A percentile compares a stretch with the other conserved stretches of the same genome.
These are phyloP conservation scores for Puccinia brachypodii DNA, from an alignment of 1,284 basidiomycete genomes.

Conservation along the genomic window DNA sequence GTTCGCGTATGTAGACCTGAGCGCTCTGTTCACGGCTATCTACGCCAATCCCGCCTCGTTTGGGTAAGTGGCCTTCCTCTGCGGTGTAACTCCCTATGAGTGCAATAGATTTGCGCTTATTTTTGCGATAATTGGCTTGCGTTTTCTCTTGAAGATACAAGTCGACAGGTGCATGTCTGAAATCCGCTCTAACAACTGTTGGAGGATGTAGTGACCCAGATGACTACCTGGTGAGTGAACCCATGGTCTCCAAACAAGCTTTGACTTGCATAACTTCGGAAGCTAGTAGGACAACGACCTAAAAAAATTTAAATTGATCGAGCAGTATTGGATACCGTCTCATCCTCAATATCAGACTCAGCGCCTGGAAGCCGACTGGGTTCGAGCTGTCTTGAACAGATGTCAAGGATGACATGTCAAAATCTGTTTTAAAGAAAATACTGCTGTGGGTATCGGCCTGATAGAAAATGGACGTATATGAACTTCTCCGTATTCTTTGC, in stretches of 20 bases:
- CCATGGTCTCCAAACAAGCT: not conserved
- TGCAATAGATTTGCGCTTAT: not conserved
- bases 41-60: conserved; percentile 15
- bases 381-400: conserved; percentile 8
- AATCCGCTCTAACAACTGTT: conserved; percentile 14
- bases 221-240: conserved; percentile 14
- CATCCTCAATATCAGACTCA: conserved; percentile 40
- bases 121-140: not conserved
- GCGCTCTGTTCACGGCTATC: conserved; percentile 14
- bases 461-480: too few relatives aligned
- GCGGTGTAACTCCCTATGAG: not conserved
- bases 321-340: conserved; percentile 25
- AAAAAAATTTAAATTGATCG: too few relatives aligned
- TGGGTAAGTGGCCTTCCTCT: conserved; percentile 25
- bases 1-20: conserved; percentile 32
- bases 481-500: not conserved
- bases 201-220: conserved; percentile 17
- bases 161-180: conserved; percentile 16
- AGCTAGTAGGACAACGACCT: not conserved
- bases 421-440: too few relatives aligned
- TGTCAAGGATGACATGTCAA: not conserved
- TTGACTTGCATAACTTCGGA: not conserved
- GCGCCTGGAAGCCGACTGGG: conserved; percentile 25
- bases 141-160: conserved; percentile 1
- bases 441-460: too few relatives aligned